These are phyloP conservation scores for Simmondsia chinensis DNA, from an alignment of 148 eudicot genomes.

Conservation along the genomic window DNA sequence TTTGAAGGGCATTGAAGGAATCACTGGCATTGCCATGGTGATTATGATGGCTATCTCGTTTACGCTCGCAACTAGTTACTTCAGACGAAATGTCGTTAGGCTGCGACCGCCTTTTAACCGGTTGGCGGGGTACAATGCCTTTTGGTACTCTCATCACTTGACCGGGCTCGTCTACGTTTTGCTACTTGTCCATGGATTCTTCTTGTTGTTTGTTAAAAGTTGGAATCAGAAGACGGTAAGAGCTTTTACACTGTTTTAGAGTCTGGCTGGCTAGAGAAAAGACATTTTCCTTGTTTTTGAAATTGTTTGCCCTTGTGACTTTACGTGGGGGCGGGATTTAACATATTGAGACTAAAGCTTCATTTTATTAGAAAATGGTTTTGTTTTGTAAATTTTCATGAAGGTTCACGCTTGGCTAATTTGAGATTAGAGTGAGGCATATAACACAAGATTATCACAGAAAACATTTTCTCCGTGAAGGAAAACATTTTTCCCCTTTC, in stretches of 20 bases:
- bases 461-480: no score
- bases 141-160: slow-evolving; percentile 95
- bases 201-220: slow-evolving; percentile 52
- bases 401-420: no score
- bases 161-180: slow-evolving; percentile 61
- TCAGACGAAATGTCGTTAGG: slow-evolving; percentile 57
- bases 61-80: slow-evolving; percentile 65
- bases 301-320: no score
- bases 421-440: no score
- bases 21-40: slow-evolving; percentile 83
- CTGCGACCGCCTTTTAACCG: slow-evolving; percentile 72
- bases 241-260: background rate
- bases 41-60: slow-evolving; percentile 64
- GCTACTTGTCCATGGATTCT: slow-evolving; percentile 72
- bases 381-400: no score
- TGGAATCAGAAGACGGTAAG: slow-evolving; percentile 90
- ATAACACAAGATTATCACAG: background rate
- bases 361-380: no score
- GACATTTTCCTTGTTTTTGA: no score
- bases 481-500: no score
- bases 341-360: no score
- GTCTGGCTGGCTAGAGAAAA: background rate
- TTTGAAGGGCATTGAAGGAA: slow-evolving; percentile 42
- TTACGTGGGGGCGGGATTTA: no score
- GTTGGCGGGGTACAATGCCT: slow-evolving; percentile 84